Conservation (phyloP, 352 stramenopile species). For the Globisporangium cederbergense region DNA sequence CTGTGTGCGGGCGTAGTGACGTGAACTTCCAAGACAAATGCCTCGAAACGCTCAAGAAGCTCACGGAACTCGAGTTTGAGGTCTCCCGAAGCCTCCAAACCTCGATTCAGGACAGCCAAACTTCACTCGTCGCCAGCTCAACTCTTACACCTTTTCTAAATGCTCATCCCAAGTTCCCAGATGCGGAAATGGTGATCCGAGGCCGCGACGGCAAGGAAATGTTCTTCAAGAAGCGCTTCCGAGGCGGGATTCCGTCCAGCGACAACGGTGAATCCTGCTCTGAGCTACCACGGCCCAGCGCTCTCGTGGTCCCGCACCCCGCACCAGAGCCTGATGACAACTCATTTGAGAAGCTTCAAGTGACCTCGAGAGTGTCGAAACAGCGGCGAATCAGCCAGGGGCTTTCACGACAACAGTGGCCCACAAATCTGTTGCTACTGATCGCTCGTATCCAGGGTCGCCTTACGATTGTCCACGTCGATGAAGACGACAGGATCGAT, state of each 20-base stretch:
- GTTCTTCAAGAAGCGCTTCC: constrained; percentile 29
- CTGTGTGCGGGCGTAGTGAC: not conserved
- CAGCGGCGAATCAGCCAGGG: not conserved
- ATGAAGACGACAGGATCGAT: constrained; percentile 21
- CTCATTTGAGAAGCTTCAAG: not conserved
- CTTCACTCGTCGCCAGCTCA: not conserved
- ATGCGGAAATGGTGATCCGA: constrained; percentile 32
- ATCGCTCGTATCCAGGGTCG: constrained; percentile 14
- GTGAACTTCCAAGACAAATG: constrained; percentile 12
- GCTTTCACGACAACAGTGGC: constrained; percentile 18
- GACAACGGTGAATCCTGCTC: no score
- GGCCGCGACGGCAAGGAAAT: constrained; percentile 36
- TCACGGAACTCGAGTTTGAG: constrained; percentile 9
- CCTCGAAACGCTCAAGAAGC: constrained; percentile 14
- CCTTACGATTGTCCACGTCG: constrained; percentile 20
- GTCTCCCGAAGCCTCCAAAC: constrained; percentile 1
- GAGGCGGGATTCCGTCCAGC: not conserved
- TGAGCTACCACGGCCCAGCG: not conserved
- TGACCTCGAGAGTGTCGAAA: not conserved
- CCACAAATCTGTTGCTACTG: constrained; percentile 17
- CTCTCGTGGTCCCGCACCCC: constrained; percentile 4
- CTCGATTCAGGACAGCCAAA: not conserved
- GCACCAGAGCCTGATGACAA: not conserved
- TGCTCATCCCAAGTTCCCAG: constrained; percentile 10
- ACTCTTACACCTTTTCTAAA: not conserved